Conservation (phyloP, 768 basidiomycete genomes). For the Amanita molliuscula region DNA sequence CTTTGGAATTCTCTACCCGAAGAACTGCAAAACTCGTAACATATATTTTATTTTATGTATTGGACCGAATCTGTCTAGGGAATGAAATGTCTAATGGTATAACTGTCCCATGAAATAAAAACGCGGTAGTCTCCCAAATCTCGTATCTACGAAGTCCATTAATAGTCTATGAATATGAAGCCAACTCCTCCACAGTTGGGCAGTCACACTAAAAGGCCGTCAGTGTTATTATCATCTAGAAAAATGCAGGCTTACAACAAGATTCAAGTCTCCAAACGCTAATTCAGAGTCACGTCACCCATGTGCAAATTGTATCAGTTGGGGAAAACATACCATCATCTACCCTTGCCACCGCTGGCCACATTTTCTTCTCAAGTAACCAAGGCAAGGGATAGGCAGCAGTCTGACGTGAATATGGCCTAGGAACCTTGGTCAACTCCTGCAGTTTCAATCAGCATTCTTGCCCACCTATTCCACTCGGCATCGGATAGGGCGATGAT, state of each 20-base stretch:
- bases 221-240: conserved; percentile 9
- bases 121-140: not conserved
- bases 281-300: conserved; percentile 7
- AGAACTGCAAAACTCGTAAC: conserved; percentile 15
- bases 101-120: not conserved
- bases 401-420: conserved; percentile 81
- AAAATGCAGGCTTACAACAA: conserved; percentile 49
- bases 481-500: conserved; percentile 60
- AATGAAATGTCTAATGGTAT: conserved; percentile 38
- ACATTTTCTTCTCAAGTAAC: conserved; percentile 87
- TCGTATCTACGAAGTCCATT: conserved; percentile 11
- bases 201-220: conserved; percentile 59
- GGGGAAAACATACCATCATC: conserved; percentile 67
- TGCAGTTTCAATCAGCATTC: not conserved
- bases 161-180: conserved; percentile 14
- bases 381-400: conserved; percentile 87
- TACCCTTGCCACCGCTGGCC: conserved; percentile 87
- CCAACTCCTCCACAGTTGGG: conserved; percentile 74
- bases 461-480: conserved; percentile 75
- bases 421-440: conserved; percentile 16
- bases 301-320: not conserved
- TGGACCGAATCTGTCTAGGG: conserved; percentile 15
- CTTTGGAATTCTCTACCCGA: conserved; percentile 23
- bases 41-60: conserved; percentile 3
- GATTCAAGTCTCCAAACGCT: conserved; percentile 92